A percentile compares a stretch with the other conserved stretches of the same genome.
Evolutionary conservation across 164 flowering plant genomes (phyloP).

Genomic region (Vitis amurensis): DNA sequence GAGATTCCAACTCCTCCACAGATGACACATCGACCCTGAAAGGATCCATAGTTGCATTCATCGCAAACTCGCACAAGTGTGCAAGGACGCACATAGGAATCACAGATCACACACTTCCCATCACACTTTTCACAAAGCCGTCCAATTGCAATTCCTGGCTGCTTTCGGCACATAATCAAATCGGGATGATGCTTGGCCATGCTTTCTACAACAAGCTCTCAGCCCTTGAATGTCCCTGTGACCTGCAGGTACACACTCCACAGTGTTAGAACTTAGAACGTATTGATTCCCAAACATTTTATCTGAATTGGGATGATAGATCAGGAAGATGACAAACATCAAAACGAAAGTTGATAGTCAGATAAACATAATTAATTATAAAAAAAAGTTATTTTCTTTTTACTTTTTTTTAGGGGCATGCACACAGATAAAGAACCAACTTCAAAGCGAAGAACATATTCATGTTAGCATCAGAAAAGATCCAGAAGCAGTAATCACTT

Average conservation of each 20-base stretch:
- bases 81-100: slow-evolving; percentile 75
- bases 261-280: not conserved
- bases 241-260: slow-evolving; percentile 5
- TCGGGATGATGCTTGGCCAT: slow-evolving; percentile 84
- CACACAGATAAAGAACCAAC: too few relatives aligned
- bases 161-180: slow-evolving; percentile 71
- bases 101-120: slow-evolving; percentile 68
- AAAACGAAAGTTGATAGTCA: too few relatives aligned
- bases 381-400: too few relatives aligned
- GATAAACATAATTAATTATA: too few relatives aligned
- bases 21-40: slow-evolving; percentile 75
- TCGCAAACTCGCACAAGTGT: slow-evolving; percentile 81
- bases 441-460: too few relatives aligned
- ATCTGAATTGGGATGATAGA: too few relatives aligned
- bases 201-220: slow-evolving; percentile 7
- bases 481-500: too few relatives aligned
- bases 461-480: too few relatives aligned
- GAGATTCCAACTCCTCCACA: slow-evolving; percentile 93
- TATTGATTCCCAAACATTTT: too few relatives aligned
- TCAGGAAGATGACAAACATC: too few relatives aligned
- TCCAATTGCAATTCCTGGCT: slow-evolving; percentile 74
- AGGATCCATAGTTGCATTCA: slow-evolving; percentile 93
- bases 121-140: slow-evolving; percentile 66
- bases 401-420: too few relatives aligned
- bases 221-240: not conserved